phyloP scores from a whole-genome alignment of 2,329 filamentous ascomycete genomes.

The Trichoderma polysporum region DNA sequence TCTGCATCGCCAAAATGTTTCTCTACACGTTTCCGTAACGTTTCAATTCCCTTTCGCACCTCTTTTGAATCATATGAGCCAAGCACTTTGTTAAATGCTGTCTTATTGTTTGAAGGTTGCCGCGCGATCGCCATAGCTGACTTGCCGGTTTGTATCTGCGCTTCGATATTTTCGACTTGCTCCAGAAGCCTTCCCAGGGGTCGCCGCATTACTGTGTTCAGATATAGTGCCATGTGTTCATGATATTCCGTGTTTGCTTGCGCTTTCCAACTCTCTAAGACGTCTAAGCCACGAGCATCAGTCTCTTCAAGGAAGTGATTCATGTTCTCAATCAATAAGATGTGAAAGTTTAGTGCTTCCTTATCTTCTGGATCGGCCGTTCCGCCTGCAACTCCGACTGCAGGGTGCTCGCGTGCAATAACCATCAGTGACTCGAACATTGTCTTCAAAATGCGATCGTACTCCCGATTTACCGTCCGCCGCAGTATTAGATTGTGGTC shows the following conservation, averaged over 20 bases:
- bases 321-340: conserved; percentile 97
- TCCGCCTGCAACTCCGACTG: conserved; percentile 44
- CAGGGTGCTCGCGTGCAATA: conserved; percentile 73
- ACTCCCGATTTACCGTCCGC: conserved; percentile 79
- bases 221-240: conserved; percentile 85
- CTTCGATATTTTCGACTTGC: conserved; percentile 86
- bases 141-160: conserved; percentile 61
- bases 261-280: conserved; percentile 79
- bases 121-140: conserved; percentile 65
- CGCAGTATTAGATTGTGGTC: conserved; percentile 64
- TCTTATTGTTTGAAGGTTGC: conserved; percentile 79
- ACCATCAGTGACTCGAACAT: conserved; percentile 98
- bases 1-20: conserved; percentile 96
- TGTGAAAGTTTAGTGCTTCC: conserved; percentile 94
- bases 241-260: conserved; percentile 75
- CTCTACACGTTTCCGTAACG: conserved; percentile 85
- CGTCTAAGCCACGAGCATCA: conserved; percentile 68
- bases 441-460: conserved; percentile 82
- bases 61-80: conserved; percentile 79
- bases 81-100: conserved; percentile 82
- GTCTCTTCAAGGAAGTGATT: conserved; percentile 95
- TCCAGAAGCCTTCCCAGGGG: conserved; percentile 89
- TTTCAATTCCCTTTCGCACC: conserved; percentile 84
- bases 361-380: conserved; percentile 76
- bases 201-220: conserved; percentile 82